Percentiles rank a stretch among this genome's conserved stretches.
phyloP scores from a whole-genome alignment of 306 rosid genomes.

The Calophaca sinica region DNA sequence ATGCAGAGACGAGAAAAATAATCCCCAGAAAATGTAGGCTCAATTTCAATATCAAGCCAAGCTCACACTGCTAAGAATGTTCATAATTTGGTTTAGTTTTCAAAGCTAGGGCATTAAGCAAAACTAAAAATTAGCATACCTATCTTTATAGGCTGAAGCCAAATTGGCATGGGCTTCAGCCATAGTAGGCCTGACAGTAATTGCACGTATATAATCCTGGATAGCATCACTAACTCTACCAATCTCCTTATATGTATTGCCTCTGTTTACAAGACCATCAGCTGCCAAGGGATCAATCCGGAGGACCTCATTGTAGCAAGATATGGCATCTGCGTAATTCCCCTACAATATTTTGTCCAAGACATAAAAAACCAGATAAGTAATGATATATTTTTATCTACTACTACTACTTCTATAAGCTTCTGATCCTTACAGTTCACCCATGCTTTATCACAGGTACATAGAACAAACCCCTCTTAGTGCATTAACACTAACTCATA shows the following conservation, averaged over 20 bases:
- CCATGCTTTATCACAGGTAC: neutral
- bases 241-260: slow-evolving; percentile 96
- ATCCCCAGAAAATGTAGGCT: neutral
- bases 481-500: slow-evolving; percentile 1
- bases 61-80: neutral
- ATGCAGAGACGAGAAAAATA: neutral
- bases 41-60: slow-evolving; percentile 1
- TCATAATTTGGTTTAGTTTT: neutral
- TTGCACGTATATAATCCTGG: slow-evolving; percentile 85
- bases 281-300: slow-evolving; percentile 99
- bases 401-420: neutral
- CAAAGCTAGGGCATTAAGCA: neutral
- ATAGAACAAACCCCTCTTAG: neutral
- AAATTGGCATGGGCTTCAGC: slow-evolving; percentile 99
- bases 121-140: slow-evolving; percentile 53
- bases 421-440: neutral
- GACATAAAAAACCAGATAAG: slow-evolving; percentile 17
- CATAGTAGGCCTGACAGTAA: slow-evolving; percentile 83
- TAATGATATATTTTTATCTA: neutral
- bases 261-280: slow-evolving; percentile 98
- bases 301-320: slow-evolving; percentile 97
- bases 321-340: slow-evolving; percentile 93
- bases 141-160: slow-evolving; percentile 99
- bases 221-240: slow-evolving; percentile 98
- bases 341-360: slow-evolving; percentile 63